Evolutionary conservation across 768 basidiomycete species (phyloP).

Genomic region (Boletus insuetus): DNA sequence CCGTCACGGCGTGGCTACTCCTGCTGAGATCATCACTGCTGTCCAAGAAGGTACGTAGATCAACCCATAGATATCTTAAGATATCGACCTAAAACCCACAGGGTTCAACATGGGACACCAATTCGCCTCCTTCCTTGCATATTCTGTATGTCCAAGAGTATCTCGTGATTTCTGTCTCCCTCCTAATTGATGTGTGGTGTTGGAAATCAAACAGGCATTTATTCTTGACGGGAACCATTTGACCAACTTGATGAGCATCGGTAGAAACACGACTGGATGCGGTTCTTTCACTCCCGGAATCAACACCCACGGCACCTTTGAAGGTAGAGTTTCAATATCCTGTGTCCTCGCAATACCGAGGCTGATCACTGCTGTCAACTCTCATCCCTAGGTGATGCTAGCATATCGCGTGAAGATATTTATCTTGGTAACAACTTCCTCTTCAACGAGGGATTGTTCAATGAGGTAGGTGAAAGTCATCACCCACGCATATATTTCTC

Average conservation of each 20-base stretch:
- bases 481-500: no score
- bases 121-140: constrained; percentile 4
- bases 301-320: constrained; percentile 21
- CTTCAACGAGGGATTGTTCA: background rate
- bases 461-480: background rate
- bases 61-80: background rate
- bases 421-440: background rate
- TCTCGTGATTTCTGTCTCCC: background rate
- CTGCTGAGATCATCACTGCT: constrained; percentile 21
- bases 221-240: constrained; percentile 24
- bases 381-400: background rate
- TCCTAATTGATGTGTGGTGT: background rate
- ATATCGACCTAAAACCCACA: background rate
- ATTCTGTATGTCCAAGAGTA: constrained; percentile 6
- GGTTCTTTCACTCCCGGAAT: constrained; percentile 10
- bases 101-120: constrained; percentile 25
- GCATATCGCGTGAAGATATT: background rate
- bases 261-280: constrained; percentile 14
- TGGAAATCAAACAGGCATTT: constrained; percentile 13
- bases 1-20: constrained; percentile 14
- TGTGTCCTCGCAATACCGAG: background rate
- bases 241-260: constrained; percentile 27
- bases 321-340: constrained; percentile 8
- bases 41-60: constrained; percentile 15
- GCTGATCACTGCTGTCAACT: background rate